Base-by-base conservation (phyloP, 2,329 filamentous ascomycete species). In the Verruconis gallopava region DNA sequence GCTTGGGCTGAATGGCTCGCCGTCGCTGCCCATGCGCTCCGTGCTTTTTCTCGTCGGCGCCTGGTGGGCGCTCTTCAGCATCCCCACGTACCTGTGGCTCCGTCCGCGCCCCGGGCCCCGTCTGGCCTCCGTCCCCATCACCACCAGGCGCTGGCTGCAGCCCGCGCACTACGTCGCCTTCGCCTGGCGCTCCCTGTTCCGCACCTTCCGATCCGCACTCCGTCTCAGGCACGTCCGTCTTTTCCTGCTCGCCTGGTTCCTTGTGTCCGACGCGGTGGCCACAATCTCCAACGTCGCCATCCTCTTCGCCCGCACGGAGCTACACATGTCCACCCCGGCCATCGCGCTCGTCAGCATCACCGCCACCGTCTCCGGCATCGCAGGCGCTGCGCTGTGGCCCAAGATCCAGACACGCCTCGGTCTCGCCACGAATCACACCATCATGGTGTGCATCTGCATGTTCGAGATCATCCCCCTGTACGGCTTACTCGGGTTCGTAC, bases 221-320 rank as follows among this genome's bases (percentile, higher is more conserved):
- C 71, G 73, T 12, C 68, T 88, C 2, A 60, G 73, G 3, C 82
- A 89, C 51, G 78, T 83, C n/a, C 64, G 79, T 37, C 63, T 85
- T 3, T 89, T 88, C 55, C 71, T 95, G 6, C 71, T 72, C 3
- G 82, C 82, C 4, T 96, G 89, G 89, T 94, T 96, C 55, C 70
- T 95, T 12, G 71, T 95, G 2, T 93, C 85, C 2, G 89, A 96
- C 54, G 85, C 85, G 18, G 83, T 95, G 46, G 89, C 89, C 2
- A 95, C 89, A 0, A 86, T 93, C 1, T 89, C 84, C 18, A 88
- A 85, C n/a, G 94, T 88, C 0, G 88, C 89, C 1, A 85, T 95
- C 20, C 68, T 96, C 6, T 95, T 93, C 56, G 89, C 86, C 17
- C 93, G 93, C 60, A 95, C 86, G 0, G 76, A 88, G 55, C 68